These are phyloP conservation scores for Pterothamnion heteromorphum DNA, from an alignment of 31 red algal species.

Conservation along the genomic window DNA sequence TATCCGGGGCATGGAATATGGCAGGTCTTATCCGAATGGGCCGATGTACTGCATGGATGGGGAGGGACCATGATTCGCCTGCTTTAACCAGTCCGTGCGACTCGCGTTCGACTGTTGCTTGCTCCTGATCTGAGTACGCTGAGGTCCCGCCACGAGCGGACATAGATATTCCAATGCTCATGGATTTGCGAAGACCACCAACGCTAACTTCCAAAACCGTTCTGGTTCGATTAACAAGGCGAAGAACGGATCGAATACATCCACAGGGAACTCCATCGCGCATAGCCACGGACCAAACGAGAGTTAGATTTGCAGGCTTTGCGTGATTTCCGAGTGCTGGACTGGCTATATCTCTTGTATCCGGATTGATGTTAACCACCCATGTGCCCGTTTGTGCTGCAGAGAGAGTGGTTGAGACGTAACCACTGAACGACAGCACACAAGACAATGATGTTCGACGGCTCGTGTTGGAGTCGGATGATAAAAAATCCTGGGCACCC, in stretches of 20 bases:
- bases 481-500: slow-evolving; percentile 45
- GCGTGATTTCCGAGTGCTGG: not conserved
- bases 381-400: slow-evolving; percentile 69
- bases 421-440: slow-evolving; percentile 67
- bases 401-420: slow-evolving; percentile 64
- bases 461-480: slow-evolving; percentile 54
- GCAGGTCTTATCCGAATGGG: slow-evolving; percentile 67
- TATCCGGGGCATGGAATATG: slow-evolving; percentile 64
- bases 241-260: slow-evolving; percentile 69
- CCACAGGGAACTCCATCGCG: slow-evolving; percentile 83
- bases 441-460: slow-evolving; percentile 69
- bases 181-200: slow-evolving; percentile 55
- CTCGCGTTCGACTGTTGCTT: not conserved
- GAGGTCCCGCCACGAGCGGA: not conserved
- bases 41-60: slow-evolving; percentile 62
- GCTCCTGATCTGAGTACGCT: not conserved
- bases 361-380: slow-evolving; percentile 54
- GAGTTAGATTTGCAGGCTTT: slow-evolving; percentile 29
- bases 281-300: slow-evolving; percentile 85
- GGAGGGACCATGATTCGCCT: slow-evolving; percentile 51
- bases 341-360: slow-evolving; percentile 47
- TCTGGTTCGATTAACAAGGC: slow-evolving; percentile 73
- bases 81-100: slow-evolving; percentile 9
- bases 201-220: slow-evolving; percentile 71
- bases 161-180: slow-evolving; percentile 28